Evolutionary conservation across 2,329 filamentous ascomycete genomes (phyloP), one percentile per base, ranked within the genome.

Genomic region (Diaporthe citri): DNA sequence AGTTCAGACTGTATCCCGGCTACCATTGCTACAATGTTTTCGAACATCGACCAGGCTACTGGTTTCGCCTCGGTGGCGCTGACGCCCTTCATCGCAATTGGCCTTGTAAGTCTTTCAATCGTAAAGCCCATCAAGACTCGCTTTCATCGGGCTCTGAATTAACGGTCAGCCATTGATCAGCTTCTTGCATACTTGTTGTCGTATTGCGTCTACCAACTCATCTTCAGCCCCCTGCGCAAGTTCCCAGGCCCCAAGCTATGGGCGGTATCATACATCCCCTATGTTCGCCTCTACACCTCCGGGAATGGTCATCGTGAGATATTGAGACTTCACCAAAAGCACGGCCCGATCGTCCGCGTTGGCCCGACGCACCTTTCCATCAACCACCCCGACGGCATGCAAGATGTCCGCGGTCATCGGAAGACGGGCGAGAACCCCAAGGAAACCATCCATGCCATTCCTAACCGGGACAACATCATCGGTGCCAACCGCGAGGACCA

Each of bases 161-260:
- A 43, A 62, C 36, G 39, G 15, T 22, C 2, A 22, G 36, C 59
- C 13, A 43, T 31, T 46, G 25, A 62, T 25, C 41, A 66, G 60
- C 41, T 66, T 66, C 4, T 66, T n/a, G 17, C 28, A 12, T 66
- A 66, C 60, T 34, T 66, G 15, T 31, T 62, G 20, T 62, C 60
- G 28, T 66, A 66, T n/a, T 7, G 25, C 31, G 31, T 75, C 17
- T 75, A 75, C 46, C 72, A 73, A 71, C 60, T 75, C 70, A 17
- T 59, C 51, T 71, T 75, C 25, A 66, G n/a, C 15, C 74, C 70
- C 6, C 48, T 75, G 39, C 71, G 74, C 57, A 66, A 41, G 28
- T 31, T 73, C 52, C 70, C 74, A 10, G 74, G 74, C 13, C 74
- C 74, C 34, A 75, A 72, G 43, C 60, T 72, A 43, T 75, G 70